Conservation (phyloP, 768 basidiomycete genomes). For the Trametes elegans region DNA sequence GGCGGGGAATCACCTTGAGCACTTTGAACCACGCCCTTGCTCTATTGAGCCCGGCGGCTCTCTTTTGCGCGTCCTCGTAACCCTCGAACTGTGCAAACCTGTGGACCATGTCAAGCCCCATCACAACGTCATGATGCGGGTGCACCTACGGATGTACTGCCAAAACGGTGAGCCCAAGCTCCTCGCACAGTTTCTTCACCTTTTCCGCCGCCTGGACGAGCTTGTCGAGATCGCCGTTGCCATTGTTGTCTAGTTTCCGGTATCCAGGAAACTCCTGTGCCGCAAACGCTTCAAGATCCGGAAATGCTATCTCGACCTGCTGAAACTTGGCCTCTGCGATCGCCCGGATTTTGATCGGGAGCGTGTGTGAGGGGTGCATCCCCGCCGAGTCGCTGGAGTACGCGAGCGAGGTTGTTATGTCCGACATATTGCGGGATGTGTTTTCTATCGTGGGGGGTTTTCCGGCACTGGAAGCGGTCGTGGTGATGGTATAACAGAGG, state of each 20-base stretch:
- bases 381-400: conserved; percentile 34
- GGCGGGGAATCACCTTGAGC: conserved; percentile 15
- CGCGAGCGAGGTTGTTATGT: conserved; percentile 13
- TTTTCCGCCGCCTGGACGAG: conserved; percentile 20
- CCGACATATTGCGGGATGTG: no score
- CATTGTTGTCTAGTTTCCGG: conserved; percentile 22
- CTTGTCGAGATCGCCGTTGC: conserved; percentile 26
- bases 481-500: no score
- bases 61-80: conserved; percentile 23
- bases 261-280: conserved; percentile 22
- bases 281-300: conserved; percentile 29
- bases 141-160: conserved; percentile 31
- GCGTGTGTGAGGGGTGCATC: conserved; percentile 31
- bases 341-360: conserved; percentile 30
- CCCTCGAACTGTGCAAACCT: conserved; percentile 31
- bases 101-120: no score
- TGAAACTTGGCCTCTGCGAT: conserved; percentile 30
- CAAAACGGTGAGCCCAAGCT: conserved; percentile 25
- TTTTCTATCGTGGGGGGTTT: no score
- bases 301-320: conserved; percentile 28
- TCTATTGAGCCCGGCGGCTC: conserved; percentile 17
- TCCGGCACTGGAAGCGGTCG: no score
- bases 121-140: no score
- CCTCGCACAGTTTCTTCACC: conserved; percentile 22
- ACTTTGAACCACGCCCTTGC: conserved; percentile 29